Conservation (phyloP, 345 rosid genomes). For the Lepidium aucheri region DNA sequence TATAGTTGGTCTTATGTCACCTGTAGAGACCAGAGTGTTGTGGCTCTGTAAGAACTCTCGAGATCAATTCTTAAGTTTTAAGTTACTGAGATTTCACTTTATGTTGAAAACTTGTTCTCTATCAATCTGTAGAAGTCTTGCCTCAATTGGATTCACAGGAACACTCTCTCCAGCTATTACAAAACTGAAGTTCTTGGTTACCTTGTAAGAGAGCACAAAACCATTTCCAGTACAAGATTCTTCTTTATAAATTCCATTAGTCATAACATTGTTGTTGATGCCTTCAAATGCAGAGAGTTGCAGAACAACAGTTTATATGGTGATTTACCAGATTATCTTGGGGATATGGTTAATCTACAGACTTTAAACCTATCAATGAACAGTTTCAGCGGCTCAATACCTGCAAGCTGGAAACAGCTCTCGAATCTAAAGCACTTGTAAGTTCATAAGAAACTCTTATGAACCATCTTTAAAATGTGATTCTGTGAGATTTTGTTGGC, state of each 20-base stretch:
- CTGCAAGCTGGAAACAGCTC: constrained; percentile 55
- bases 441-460: constrained; percentile 19
- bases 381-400: constrained; percentile 70
- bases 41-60: constrained; percentile 52
- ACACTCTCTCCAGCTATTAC: constrained; percentile 62
- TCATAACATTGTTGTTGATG: not conserved
- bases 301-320: constrained; percentile 74
- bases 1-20: constrained; percentile 75
- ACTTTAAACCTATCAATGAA: constrained; percentile 70
- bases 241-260: not conserved
- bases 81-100: not conserved
- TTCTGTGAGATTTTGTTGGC: not conserved
- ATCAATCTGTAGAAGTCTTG: constrained; percentile 46
- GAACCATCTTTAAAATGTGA: not conserved
- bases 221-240: not conserved
- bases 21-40: constrained; percentile 61
- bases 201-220: constrained; percentile 46
- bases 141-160: constrained; percentile 75
- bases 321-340: constrained; percentile 60
- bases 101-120: not conserved
- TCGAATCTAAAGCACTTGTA: constrained; percentile 64
- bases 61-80: not conserved
- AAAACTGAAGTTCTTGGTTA: constrained; percentile 61
- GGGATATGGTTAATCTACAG: constrained; percentile 49
- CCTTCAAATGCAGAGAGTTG: constrained; percentile 58